These are phyloP conservation scores for Rhododendron mucronatum DNA, from an alignment of 148 eudicot species.

Conservation along the genomic window DNA sequence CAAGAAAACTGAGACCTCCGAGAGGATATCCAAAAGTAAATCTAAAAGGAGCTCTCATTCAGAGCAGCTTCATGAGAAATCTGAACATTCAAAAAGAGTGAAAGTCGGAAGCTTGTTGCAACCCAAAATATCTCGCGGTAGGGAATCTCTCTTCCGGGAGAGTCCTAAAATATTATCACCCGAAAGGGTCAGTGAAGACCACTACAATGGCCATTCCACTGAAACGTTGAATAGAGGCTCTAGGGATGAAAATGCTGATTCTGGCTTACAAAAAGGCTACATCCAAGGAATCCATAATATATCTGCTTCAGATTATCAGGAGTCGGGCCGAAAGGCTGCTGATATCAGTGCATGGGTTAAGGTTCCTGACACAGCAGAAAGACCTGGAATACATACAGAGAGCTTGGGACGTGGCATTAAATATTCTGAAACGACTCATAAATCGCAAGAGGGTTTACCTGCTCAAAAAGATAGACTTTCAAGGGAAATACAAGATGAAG, in stretches of 20 bases:
- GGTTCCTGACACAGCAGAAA: conserved; percentile 39
- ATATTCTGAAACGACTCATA: conserved; percentile 34
- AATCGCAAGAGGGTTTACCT: conserved; percentile 23
- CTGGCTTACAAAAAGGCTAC: conserved; percentile 30
- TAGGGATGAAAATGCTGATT: conserved; percentile 35
- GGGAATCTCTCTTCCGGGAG: conserved; percentile 27
- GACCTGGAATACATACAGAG: conserved; percentile 33
- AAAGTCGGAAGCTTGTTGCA: conserved; percentile 45
- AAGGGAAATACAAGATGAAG: conserved; percentile 38
- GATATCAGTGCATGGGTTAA: conserved; percentile 28
- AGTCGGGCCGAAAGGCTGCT: conserved; percentile 40
- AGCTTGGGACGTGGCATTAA: conserved; percentile 29
- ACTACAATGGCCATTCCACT: conserved; percentile 26
- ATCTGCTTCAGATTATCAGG: conserved; percentile 38
- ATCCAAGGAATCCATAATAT: conserved; percentile 28
- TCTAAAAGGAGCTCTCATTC: conserved; percentile 49
- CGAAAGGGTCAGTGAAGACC: conserved; percentile 36
- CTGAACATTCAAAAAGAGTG: conserved; percentile 39
- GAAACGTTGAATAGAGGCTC: conserved; percentile 25
- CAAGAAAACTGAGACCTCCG: conserved; percentile 28
- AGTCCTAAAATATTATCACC: conserved; percentile 37
- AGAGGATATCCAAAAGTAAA: conserved; percentile 42
- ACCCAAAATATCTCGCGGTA: conserved; percentile 28
- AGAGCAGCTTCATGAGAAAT: conserved; percentile 38
- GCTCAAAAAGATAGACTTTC: conserved; percentile 35